These are phyloP conservation scores for Crucihimalaya himalaica DNA, from an alignment of 345 rosid genomes.

Conservation along the genomic window DNA sequence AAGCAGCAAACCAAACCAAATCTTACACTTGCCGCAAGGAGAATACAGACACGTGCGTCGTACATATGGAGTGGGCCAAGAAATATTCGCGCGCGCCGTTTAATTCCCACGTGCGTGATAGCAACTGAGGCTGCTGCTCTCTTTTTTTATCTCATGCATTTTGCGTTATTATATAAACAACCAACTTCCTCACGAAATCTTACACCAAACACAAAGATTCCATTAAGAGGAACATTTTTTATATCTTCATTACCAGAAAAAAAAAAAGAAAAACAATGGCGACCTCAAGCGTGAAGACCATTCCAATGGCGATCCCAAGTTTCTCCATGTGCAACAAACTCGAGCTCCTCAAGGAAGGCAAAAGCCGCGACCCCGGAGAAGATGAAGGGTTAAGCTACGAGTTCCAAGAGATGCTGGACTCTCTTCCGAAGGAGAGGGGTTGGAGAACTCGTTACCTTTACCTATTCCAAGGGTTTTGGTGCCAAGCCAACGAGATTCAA, in stretches of 20 bases:
- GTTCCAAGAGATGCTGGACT: conserved; percentile 51
- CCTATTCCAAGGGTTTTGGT: conserved; percentile 71
- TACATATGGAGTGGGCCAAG: conserved; percentile 22
- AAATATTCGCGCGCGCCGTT: conserved; percentile 22
- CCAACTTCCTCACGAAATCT: conserved; percentile 25
- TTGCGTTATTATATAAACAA: conserved; percentile 36
- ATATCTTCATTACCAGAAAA: not conserved
- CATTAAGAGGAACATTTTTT: not conserved
- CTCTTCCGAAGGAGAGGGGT: conserved; percentile 65
- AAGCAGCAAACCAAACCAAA: no score
- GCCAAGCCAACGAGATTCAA: conserved; percentile 61
- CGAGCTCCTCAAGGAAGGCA: conserved; percentile 27
- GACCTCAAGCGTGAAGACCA: conserved; percentile 30
- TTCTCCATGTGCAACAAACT: conserved; percentile 29
- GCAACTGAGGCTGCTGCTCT: conserved; percentile 12
- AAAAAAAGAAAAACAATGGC: conserved; percentile 38
- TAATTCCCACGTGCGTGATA: conserved; percentile 26
- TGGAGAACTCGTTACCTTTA: conserved; percentile 69
- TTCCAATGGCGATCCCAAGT: conserved; percentile 33
- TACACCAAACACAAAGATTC: conserved; percentile 13
- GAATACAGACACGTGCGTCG: no score
- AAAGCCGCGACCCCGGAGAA: conserved; percentile 16
- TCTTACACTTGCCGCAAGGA: no score
- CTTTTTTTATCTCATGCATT: conserved; percentile 35
- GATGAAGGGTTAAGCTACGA: conserved; percentile 49